These are phyloP conservation scores for Phytophthora niederhauseri DNA, from an alignment of 352 stramenopile genomes.

Conservation along the genomic window DNA sequence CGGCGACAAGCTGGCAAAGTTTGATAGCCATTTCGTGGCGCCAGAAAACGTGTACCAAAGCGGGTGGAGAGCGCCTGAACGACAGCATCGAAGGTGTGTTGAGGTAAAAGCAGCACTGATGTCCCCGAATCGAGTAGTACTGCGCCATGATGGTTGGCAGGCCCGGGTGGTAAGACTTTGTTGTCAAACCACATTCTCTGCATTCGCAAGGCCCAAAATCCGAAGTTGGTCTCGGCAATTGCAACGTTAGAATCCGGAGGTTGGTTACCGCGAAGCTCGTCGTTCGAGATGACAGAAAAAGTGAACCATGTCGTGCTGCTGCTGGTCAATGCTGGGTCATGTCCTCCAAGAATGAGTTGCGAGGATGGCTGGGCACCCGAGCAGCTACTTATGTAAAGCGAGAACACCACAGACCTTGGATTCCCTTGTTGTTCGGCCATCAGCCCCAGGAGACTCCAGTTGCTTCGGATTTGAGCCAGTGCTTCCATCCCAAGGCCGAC, in stretches of 20 bases:
- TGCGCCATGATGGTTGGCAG: background rate
- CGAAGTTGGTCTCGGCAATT: conserved; percentile 11
- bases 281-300: conserved; percentile 23
- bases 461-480: conserved; percentile 18
- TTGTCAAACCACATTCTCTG: conserved; percentile 18
- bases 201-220: conserved; percentile 25
- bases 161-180: background rate
- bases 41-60: conserved; percentile 17
- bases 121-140: conserved; percentile 31
- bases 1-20: conserved; percentile 13
- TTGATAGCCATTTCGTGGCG: background rate
- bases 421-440: conserved; percentile 4
- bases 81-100: conserved; percentile 12
- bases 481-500: conserved; percentile 28
- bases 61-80: conserved; percentile 10
- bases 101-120: conserved; percentile 26
- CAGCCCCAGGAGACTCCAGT: conserved; percentile 9
- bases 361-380: conserved; percentile 13
- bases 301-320: conserved; percentile 13
- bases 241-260: background rate
- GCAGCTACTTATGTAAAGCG: conserved; percentile 22
- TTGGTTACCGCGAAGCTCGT: background rate
- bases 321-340: conserved; percentile 12
- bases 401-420: conserved; percentile 9
- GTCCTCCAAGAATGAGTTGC: conserved; percentile 21